These are phyloP conservation scores for Globisporangium carolinianum DNA, from an alignment of 352 stramenopile genomes.

Conservation along the genomic window DNA sequence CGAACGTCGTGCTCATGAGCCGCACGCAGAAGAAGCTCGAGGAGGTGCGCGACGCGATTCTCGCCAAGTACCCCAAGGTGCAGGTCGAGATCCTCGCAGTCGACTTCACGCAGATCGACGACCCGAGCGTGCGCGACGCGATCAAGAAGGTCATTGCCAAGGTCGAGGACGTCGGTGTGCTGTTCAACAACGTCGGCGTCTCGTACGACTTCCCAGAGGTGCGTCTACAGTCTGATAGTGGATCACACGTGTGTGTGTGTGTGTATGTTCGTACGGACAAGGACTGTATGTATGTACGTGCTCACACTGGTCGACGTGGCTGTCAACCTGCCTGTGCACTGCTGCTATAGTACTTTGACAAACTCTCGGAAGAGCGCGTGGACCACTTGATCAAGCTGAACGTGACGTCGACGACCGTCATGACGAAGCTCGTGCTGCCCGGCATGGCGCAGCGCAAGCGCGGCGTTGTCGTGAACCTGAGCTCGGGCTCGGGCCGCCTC, in stretches of 20 bases:
- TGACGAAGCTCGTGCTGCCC: constrained; percentile 85
- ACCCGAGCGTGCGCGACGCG: constrained; percentile 44
- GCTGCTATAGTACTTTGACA: constrained; percentile 88
- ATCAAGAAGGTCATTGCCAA: constrained; percentile 52
- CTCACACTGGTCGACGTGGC: background rate
- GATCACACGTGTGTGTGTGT: background rate
- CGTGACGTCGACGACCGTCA: constrained; percentile 64
- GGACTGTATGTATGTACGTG: no score
- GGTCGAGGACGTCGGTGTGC: constrained; percentile 92
- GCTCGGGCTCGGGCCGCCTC: constrained; percentile 93
- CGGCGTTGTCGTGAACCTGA: constrained; percentile 97
- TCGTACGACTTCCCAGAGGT: constrained; percentile 96
- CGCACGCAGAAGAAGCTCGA: constrained; percentile 95
- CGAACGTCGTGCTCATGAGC: constrained; percentile 97
- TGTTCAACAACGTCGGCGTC: constrained; percentile 99
- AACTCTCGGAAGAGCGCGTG: constrained; percentile 93
- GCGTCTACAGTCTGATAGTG: background rate
- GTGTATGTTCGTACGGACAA: background rate
- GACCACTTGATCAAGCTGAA: constrained; percentile 89
- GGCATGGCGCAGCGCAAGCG: constrained; percentile 94
- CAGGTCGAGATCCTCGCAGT: constrained; percentile 86
- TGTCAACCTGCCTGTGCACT: background rate
- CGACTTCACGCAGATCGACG: constrained; percentile 93
- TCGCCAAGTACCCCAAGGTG: constrained; percentile 87
- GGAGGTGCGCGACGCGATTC: constrained; percentile 91